Conservation (phyloP, 2,329 filamentous ascomycete genomes). For the Microdochium bolleyi region DNA sequence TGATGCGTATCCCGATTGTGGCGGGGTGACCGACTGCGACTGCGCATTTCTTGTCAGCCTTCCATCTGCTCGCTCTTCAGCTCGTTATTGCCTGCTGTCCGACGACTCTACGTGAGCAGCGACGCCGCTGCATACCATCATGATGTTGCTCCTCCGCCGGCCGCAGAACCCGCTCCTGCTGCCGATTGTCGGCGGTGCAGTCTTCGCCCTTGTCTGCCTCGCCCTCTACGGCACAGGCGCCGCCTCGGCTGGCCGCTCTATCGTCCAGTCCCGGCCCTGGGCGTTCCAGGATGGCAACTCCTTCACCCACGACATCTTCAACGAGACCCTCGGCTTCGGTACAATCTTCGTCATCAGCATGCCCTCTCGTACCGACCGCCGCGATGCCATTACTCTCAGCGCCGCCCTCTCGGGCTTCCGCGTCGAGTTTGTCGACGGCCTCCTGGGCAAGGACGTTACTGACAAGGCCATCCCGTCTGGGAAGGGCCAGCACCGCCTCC, state of each 20-base stretch:
- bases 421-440: constrained; percentile 25
- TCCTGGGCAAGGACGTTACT: constrained; percentile 16
- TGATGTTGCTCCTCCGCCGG: background rate
- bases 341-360: constrained; percentile 29
- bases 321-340: constrained; percentile 15
- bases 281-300: background rate
- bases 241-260: background rate
- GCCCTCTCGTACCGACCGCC: constrained; percentile 25
- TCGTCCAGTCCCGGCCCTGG: background rate
- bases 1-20: too few relatives aligned
- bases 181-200: background rate
- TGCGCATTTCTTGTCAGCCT: too few relatives aligned
- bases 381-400: constrained; percentile 25
- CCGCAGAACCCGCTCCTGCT: background rate
- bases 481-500: constrained; percentile 6
- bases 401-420: constrained; percentile 23
- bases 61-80: too few relatives aligned
- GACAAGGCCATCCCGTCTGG: constrained; percentile 8
- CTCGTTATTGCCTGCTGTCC: too few relatives aligned
- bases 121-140: too few relatives aligned
- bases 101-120: too few relatives aligned
- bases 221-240: background rate
- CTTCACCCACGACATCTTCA: background rate
- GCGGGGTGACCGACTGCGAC: too few relatives aligned
- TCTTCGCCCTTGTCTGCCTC: background rate